Conservation (phyloP, 2,329 filamentous ascomycete species). For the Colletotrichum navitas region DNA sequence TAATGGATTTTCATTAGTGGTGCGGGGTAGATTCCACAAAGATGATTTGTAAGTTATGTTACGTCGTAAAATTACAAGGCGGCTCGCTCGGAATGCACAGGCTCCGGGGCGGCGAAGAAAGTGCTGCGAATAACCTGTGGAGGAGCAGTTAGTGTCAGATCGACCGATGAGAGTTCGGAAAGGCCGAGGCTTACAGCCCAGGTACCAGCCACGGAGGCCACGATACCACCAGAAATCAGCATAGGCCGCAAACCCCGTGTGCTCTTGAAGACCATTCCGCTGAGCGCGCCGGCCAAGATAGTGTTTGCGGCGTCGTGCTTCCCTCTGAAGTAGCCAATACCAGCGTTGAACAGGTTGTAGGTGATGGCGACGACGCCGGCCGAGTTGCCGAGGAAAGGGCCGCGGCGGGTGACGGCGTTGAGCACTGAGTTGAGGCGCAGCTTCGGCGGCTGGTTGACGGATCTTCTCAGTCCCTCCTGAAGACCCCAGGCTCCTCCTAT, state of each 20-base stretch:
- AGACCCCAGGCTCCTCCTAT: conserved; percentile 93
- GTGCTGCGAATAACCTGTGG: conserved; percentile 55
- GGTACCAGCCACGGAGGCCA: conserved; percentile 83
- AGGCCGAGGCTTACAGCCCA: conserved; percentile 82
- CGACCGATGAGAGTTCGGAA: conserved; percentile 1
- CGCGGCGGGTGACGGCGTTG: conserved; percentile 92
- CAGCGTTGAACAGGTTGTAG: conserved; percentile 94
- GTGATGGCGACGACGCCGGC: conserved; percentile 95
- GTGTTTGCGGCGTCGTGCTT: conserved; percentile 94
- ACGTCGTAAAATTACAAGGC: conserved; percentile 42
- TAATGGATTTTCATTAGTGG: conserved; percentile 37
- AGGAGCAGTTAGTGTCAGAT: conserved; percentile 18
- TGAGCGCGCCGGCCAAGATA: conserved; percentile 84
- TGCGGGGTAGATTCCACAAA: conserved; percentile 24
- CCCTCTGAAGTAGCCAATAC: conserved; percentile 81
- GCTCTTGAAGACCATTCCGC: conserved; percentile 96
- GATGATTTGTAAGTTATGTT: conserved; percentile 29
- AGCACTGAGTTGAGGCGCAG: conserved; percentile 93
- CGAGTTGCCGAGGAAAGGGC: conserved; percentile 95
- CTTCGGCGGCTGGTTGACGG: conserved; percentile 84
- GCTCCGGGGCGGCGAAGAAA: conserved; percentile 57
- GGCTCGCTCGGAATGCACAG: conserved; percentile 41
- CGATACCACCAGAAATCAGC: conserved; percentile 93
- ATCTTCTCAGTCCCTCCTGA: conserved; percentile 86
- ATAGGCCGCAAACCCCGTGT: conserved; percentile 91